Conservation (phyloP, 345 rosid species). For the Euphorbia peplus region DNA sequence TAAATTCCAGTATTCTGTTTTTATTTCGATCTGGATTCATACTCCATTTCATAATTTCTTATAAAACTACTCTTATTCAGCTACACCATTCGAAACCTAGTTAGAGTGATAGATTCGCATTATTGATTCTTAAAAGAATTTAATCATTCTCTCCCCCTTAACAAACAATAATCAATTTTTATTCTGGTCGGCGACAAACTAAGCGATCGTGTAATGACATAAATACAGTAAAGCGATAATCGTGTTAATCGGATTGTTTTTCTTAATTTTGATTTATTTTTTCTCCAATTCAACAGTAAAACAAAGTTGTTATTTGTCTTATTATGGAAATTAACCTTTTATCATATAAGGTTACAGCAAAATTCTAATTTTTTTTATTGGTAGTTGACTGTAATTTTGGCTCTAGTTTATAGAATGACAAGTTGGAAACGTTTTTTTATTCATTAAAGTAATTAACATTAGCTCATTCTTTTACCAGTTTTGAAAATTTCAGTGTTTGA, state of each 20-base stretch:
- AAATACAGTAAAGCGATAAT: too few species aligned
- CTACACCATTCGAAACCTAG: too few species aligned
- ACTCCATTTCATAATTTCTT: too few species aligned
- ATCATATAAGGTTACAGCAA: background rate
- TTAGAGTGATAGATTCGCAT: too few species aligned
- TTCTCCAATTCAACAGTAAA: constrained; percentile 5
- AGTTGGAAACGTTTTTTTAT: constrained; percentile 25
- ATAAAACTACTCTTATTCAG: too few species aligned
- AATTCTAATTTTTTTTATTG: background rate
- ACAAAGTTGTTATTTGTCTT: background rate
- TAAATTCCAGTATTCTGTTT: too few species aligned
- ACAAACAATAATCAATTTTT: background rate
- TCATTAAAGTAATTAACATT: background rate
- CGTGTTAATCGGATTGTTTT: too few species aligned
- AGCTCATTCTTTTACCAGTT: background rate
- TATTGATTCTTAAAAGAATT: too few species aligned
- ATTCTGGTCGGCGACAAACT: too few species aligned
- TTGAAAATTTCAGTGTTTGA: background rate
- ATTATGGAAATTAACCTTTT: background rate
- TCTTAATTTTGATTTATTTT: background rate
- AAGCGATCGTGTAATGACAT: too few species aligned
- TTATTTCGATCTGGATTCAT: too few species aligned
- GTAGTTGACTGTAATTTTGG: constrained; percentile 3
- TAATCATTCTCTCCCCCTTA: background rate
- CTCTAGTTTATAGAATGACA: constrained; percentile 1